phyloP scores from a whole-genome alignment of 2,329 filamentous ascomycete species.

The Colletotrichum lindemuthianum region DNA sequence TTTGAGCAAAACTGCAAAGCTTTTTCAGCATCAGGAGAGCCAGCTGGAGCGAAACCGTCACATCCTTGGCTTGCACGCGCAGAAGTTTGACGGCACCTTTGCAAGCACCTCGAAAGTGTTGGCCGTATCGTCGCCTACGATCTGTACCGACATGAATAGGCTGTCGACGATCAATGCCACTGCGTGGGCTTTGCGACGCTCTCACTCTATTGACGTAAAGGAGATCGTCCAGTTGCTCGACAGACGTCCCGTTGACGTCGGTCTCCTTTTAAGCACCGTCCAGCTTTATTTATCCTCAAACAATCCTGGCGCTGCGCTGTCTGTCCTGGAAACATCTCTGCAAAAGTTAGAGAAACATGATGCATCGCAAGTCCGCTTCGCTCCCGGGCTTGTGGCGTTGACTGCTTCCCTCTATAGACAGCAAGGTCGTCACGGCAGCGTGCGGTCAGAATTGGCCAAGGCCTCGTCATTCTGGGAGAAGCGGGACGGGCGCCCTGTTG shows the following conservation, averaged over 20 bases:
- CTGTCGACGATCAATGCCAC: constrained; percentile 72
- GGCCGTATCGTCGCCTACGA: constrained; percentile 41
- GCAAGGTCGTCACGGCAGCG: constrained; percentile 77
- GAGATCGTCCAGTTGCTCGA: constrained; percentile 75
- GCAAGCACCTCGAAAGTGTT: constrained; percentile 57
- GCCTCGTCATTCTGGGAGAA: constrained; percentile 84
- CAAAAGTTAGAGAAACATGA: constrained; percentile 71
- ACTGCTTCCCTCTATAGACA: constrained; percentile 81
- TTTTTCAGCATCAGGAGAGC: constrained; percentile 75
- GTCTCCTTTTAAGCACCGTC: constrained; percentile 80
- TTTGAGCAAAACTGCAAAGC: constrained; percentile 66
- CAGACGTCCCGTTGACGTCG: constrained; percentile 81
- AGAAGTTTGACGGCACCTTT: constrained; percentile 73
- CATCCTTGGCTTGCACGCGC: constrained; percentile 70
- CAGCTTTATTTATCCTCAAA: constrained; percentile 81
- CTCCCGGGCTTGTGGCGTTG: constrained; percentile 85
- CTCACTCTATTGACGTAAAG: constrained; percentile 74
- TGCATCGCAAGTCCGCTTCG: constrained; percentile 77
- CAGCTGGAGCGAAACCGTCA: constrained; percentile 69
- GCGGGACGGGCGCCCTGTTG: constrained; percentile 57
- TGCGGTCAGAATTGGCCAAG: constrained; percentile 78
- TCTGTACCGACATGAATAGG: constrained; percentile 48
- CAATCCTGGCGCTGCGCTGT: constrained; percentile 78
- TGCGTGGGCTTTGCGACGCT: constrained; percentile 57
- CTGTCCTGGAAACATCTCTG: constrained; percentile 81